These are phyloP conservation scores for Thelonectria olida DNA, from an alignment of 2,329 filamentous ascomycete genomes.

Conservation along the genomic window DNA sequence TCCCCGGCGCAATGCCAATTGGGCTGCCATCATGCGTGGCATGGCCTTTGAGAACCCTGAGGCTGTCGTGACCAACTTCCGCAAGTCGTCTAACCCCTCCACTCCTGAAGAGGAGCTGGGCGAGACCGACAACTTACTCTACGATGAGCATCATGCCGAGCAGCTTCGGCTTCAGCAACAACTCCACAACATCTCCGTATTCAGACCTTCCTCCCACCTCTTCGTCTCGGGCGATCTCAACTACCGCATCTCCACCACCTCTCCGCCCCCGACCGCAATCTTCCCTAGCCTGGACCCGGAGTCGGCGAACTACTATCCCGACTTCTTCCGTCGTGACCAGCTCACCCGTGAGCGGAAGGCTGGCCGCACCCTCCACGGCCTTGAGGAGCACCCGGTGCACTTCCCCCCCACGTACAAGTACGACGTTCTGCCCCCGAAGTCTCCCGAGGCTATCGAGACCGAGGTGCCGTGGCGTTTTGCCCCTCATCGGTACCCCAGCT, in stretches of 20 bases:
- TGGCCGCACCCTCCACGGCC: conserved; percentile 78
- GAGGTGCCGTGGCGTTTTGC: conserved; percentile 62
- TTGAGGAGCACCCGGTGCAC: conserved; percentile 76
- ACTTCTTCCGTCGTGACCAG: conserved; percentile 80
- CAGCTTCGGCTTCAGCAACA: conserved; percentile 51
- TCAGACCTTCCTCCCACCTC: conserved; percentile 77
- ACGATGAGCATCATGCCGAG: conserved; percentile 47
- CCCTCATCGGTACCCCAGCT: conserved; percentile 84
- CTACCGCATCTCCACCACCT: conserved; percentile 81
- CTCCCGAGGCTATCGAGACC: conserved; percentile 40
- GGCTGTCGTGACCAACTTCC: conserved; percentile 45
- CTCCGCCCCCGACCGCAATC: conserved; percentile 67
- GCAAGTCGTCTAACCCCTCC: conserved; percentile 34
- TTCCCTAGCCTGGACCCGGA: conserved; percentile 70
- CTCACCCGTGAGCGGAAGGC: conserved; percentile 75
- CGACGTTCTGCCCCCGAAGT: conserved; percentile 51
- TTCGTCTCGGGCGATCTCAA: conserved; percentile 95
- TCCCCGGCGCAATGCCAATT: conserved; percentile 83
- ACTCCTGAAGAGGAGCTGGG: conserved; percentile 38
- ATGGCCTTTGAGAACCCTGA: conserved; percentile 76
- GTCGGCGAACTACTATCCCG: conserved; percentile 68
- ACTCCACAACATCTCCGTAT: conserved; percentile 72
- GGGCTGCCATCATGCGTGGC: conserved; percentile 82
- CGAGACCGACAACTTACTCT: conserved; percentile 46
- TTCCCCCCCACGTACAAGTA: conserved; percentile 98